Evolutionary conservation across 345 rosid genomes (phyloP).

Genomic region (Viola odorata): DNA sequence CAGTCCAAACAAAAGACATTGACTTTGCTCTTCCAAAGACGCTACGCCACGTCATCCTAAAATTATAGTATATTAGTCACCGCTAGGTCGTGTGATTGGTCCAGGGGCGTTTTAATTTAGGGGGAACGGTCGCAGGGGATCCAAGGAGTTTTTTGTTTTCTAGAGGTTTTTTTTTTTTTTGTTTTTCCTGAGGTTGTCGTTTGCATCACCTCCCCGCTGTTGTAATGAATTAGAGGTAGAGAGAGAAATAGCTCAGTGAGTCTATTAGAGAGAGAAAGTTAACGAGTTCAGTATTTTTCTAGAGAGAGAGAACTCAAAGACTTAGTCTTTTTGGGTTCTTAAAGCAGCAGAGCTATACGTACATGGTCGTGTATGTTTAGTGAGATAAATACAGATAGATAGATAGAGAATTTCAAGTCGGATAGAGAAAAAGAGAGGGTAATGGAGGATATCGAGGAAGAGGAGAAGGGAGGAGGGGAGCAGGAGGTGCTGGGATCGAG

Average conservation of each 20-base stretch:
- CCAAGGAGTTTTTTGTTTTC: background rate
- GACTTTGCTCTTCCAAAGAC: no score
- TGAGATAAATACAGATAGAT: background rate
- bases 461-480: conserved; percentile 45
- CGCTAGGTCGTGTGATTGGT: background rate
- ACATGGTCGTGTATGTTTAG: background rate
- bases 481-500: conserved; percentile 77
- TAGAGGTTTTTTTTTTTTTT: background rate
- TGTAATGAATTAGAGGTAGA: conserved; percentile 26
- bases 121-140: conserved; percentile 3
- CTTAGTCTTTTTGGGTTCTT: no score
- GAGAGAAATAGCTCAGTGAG: conserved; percentile 10
- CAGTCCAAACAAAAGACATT: no score
- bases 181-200: conserved; percentile 6
- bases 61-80: background rate
- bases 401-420: conserved; percentile 14
- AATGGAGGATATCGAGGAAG: conserved; percentile 16
- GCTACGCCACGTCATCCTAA: background rate
- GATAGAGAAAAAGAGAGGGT: conserved; percentile 10
- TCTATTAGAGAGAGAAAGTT: conserved; percentile 19
- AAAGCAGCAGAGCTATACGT: no score
- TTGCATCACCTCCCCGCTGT: conserved; percentile 21
- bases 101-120: background rate
- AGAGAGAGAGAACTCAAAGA: conserved; percentile 13
- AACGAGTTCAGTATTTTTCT: background rate